Evolutionary conservation across 2,329 filamentous ascomycete genomes (phyloP), one percentile per base, ranked within the genome.

Genomic region (Phoma sp.): DNA sequence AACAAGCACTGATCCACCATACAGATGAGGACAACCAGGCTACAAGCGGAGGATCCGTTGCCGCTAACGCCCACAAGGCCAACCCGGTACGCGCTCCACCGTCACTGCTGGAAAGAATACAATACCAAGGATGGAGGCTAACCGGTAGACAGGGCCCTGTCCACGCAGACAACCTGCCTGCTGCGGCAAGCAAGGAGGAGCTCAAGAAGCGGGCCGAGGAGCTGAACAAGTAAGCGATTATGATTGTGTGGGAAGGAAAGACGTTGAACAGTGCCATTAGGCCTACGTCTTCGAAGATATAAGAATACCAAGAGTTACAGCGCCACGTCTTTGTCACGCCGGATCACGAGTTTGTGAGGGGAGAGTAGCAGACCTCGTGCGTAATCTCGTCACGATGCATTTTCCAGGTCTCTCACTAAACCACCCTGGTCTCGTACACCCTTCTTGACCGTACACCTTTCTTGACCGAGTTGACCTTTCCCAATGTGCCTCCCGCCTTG

Each of bases 151-250:
- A 77, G 75, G 80, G 80, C 17, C 78, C 78, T 3, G 79, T 77
- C 32, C 73, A 78, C n/a, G 70, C 76, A 8, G 70, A 81, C 51
- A 74, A 79, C 56, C 64, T 82, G 32, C 75, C 74, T 21, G 68
- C 79, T 67, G 73, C 77, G 6, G 78, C 72, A 43, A 78, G 74
- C 67, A 81, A 81, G 69, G 80, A 81, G 61, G 79, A 80, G 63
- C 68, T 81, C 37, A 80, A 77, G 77, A 79, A 78, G 73, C 72
- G 80, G 59, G 73, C 77, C n/a, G 78, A 78, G 60, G 80, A 81
- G 72, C 56, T 82, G 63, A 82, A 82, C 71, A 80, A 81, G 65
- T 77, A 78, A 54, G 49, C 35, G 27, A 37, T n/a, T 32, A 21
- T 12, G 12, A 19, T 9, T 27, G 15, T 25, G 15, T 24, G 37